phyloP scores from a whole-genome alignment of 2,329 filamentous ascomycete genomes.

The Colletotrichum shisoi region DNA sequence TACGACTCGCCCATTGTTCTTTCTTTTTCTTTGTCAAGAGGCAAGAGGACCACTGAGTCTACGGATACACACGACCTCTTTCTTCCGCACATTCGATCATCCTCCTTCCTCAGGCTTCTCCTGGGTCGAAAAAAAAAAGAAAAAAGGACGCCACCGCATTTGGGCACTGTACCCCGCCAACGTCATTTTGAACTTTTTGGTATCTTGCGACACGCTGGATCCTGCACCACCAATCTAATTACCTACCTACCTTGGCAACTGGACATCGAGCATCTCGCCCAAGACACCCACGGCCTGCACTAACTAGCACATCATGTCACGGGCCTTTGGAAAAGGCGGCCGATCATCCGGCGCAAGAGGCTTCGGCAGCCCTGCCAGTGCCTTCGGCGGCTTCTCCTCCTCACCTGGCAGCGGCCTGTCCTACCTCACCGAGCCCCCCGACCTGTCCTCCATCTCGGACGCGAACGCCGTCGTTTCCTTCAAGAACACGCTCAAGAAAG shows the following conservation, averaged over 20 bases:
- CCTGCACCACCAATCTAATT: neutral
- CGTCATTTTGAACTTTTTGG: constrained; percentile 32
- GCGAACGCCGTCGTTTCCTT: constrained; percentile 86
- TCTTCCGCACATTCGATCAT: neutral
- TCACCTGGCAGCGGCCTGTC: constrained; percentile 68
- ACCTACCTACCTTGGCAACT: neutral
- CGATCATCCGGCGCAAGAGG: constrained; percentile 35
- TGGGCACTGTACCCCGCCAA: constrained; percentile 36
- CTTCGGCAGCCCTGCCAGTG: constrained; percentile 36
- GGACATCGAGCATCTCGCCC: neutral
- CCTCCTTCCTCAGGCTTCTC: neutral
- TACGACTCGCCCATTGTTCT: neutral
- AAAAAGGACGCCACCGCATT: constrained; percentile 3
- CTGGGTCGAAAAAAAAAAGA: neutral
- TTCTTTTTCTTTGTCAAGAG: neutral
- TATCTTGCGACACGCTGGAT: constrained; percentile 11
- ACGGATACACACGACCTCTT: neutral
- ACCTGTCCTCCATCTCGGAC: constrained; percentile 79
- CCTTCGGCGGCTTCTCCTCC: constrained; percentile 55
- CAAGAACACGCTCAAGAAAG: constrained; percentile 92
- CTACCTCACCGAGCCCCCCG: constrained; percentile 85
- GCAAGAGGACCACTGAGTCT: neutral
- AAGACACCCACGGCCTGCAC: neutral
- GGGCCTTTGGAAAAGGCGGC: constrained; percentile 34
- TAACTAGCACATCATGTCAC: constrained; percentile 33